Conservation (phyloP, 176 grass and related monocot species). For the Oryza glaberrima region DNA sequence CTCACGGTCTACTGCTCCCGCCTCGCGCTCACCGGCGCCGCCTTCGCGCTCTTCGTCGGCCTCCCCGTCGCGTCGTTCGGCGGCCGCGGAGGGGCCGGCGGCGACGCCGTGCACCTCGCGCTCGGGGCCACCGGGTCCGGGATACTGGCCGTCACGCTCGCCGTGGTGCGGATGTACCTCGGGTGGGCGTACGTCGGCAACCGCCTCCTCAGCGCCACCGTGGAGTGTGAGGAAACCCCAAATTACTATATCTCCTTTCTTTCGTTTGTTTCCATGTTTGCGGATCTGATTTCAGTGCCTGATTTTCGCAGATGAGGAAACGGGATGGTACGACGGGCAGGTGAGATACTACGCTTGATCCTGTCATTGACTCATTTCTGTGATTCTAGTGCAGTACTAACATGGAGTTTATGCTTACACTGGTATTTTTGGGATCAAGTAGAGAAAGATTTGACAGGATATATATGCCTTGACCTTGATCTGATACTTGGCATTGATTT, state of each 20-base stretch:
- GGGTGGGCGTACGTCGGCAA: slow-evolving; percentile 97
- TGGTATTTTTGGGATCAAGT: background rate
- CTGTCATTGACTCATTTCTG: background rate
- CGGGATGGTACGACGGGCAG: slow-evolving; percentile 97
- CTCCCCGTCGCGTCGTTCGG: slow-evolving; percentile 88
- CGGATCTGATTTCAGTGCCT: background rate
- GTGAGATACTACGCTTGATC: slow-evolving; percentile 50
- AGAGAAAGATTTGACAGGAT: background rate
- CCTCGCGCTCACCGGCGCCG: slow-evolving; percentile 61
- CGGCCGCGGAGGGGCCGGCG: slow-evolving; percentile 31
- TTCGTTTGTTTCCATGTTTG: background rate
- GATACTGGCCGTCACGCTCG: slow-evolving; percentile 82
- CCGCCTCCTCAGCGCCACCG: slow-evolving; percentile 88
- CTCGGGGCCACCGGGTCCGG: slow-evolving; percentile 71
- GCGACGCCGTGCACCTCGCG: slow-evolving; percentile 58
- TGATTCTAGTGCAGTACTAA: background rate
- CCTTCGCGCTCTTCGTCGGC: slow-evolving; percentile 75
- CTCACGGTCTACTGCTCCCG: slow-evolving; percentile 65
- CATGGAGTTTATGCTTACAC: background rate
- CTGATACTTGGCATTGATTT: background rate
- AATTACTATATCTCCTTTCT: background rate
- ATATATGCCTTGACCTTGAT: slow-evolving; percentile 3
- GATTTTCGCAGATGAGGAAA: slow-evolving; percentile 83
- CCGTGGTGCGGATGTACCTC: slow-evolving; percentile 91
- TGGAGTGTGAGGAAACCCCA: slow-evolving; percentile 72